Conservation (phyloP, 2,329 filamentous ascomycete genomes). For the Stylonectria norvegica region DNA sequence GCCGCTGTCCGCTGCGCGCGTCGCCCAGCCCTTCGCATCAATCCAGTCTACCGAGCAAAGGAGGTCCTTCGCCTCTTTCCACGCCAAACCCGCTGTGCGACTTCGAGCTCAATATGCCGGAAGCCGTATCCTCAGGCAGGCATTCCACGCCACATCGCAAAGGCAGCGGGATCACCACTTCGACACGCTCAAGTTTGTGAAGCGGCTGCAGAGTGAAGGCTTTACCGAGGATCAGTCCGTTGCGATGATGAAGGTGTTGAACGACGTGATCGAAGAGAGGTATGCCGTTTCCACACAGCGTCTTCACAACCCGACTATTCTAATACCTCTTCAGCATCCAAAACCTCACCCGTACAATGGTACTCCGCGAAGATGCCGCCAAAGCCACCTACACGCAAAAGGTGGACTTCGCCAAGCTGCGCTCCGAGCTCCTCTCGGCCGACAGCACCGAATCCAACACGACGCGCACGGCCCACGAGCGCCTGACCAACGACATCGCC, state of each 20-base stretch:
- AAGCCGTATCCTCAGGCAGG: slow-evolving; percentile 33
- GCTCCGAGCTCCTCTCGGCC: slow-evolving; percentile 86
- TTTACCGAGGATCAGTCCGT: slow-evolving; percentile 94
- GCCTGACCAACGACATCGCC: slow-evolving; percentile 88
- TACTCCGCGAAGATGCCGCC: slow-evolving; percentile 87
- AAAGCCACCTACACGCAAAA: slow-evolving; percentile 81
- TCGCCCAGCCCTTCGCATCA: slow-evolving; percentile 18
- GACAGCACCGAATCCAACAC: slow-evolving; percentile 89
- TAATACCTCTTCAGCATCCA: slow-evolving; percentile 63
- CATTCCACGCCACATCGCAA: slow-evolving; percentile 64
- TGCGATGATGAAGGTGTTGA: slow-evolving; percentile 97
- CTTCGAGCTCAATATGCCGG: slow-evolving; percentile 6
- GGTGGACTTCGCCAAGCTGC: slow-evolving; percentile 95
- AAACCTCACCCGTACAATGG: slow-evolving; percentile 96
- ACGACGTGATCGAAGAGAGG: slow-evolving; percentile 96
- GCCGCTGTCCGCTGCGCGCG: slow-evolving; percentile 25
- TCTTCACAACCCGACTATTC: background rate
- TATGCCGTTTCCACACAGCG: slow-evolving; percentile 28
- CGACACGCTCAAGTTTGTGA: slow-evolving; percentile 95
- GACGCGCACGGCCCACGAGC: slow-evolving; percentile 85
- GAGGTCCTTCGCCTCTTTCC: slow-evolving; percentile 20
- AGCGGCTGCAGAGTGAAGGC: slow-evolving; percentile 82
- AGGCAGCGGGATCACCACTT: slow-evolving; percentile 84
- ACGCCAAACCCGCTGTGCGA: slow-evolving; percentile 13
- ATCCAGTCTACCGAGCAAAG: slow-evolving; percentile 13